Evolutionary conservation across 768 basidiomycete genomes (phyloP), one percentile per base, ranked within the genome.

Genomic region (Rhizopogon vesiculosus): DNA sequence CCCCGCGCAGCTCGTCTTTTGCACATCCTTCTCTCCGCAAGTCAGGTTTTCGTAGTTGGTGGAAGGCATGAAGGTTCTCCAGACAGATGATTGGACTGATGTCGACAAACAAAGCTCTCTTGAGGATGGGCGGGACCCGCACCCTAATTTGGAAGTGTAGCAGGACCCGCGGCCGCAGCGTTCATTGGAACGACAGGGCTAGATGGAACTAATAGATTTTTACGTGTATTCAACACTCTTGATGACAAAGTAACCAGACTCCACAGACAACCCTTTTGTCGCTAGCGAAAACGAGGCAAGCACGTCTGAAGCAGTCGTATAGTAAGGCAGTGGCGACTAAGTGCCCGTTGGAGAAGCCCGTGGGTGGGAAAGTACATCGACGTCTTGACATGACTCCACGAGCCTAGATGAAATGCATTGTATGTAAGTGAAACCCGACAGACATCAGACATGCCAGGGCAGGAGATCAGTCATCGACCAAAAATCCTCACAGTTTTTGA

Each of bases 241-340:
- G 13, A 25, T 25, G 25, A 25, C 25, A 25, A 3, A 25, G 25
- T 25, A 25, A 25, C 81, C 82, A n/a, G 85, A 87, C 66, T 85
- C 85, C 5, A 86, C 86, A 1, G 77, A 84, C 58, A 89, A 89
- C 55, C 87, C 87, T 0, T 89, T 90, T 73, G 74, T 89, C 13
- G 72, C 69, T 22, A 76, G 76, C 1, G 73, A 76, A 16, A 42
- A 57, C n/a, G 60, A 66, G 39, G 63, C 65, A 6, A 65, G 54
- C 42, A 45, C 54, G 31, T 45, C 35, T 28, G 49, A 33, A 42
- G 60, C 64, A 2, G 44, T 15, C 5, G 66, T 61, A 45, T 70
- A 66, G 68, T 66, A 66, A 25, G 66, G 66, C 18, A 62, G 61
- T 12, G 74, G 74, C 6, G 69, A 72, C 8, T 69, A 70, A 7